A percentile compares a stretch with the other conserved stretches of the same genome.
Conservation (phyloP, 345 rosid species). For the Ceriops tagal region DNA sequence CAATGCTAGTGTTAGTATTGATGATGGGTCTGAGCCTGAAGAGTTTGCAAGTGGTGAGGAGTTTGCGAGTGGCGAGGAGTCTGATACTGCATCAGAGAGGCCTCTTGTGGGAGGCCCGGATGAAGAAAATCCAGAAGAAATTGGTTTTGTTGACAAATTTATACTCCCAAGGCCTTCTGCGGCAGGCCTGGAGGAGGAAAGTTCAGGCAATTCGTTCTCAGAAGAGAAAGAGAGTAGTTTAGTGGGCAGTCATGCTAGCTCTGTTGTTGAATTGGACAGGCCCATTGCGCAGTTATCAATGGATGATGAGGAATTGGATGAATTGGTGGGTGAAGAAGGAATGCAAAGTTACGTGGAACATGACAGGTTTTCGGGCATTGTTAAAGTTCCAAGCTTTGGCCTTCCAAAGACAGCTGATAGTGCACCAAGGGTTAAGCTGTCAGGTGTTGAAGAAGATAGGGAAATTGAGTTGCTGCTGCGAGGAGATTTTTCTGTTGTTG, state of each 20-base stretch:
- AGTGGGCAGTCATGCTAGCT: slow-evolving; percentile 5
- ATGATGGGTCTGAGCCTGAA: slow-evolving; percentile 35
- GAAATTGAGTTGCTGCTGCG: slow-evolving; percentile 13
- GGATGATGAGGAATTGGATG: slow-evolving; percentile 54
- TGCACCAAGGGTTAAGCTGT: slow-evolving; percentile 22
- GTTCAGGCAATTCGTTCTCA: background rate
- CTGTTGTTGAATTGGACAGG: slow-evolving; percentile 27
- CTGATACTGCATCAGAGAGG: slow-evolving; percentile 44
- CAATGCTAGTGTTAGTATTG: slow-evolving; percentile 24
- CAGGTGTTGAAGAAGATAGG: slow-evolving; percentile 20
- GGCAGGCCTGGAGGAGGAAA: slow-evolving; percentile 13
- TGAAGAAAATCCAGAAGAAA: slow-evolving; percentile 33
- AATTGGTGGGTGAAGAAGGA: slow-evolving; percentile 33
- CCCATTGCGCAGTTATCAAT: slow-evolving; percentile 63
- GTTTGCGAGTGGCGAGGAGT: slow-evolving; percentile 40
- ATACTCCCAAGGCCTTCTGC: slow-evolving; percentile 19
- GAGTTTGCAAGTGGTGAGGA: slow-evolving; percentile 33
- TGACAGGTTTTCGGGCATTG: slow-evolving; percentile 22
- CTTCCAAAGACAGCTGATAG: slow-evolving; percentile 15
- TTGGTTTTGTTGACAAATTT: slow-evolving; percentile 26
- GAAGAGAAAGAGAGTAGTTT: slow-evolving; percentile 8
- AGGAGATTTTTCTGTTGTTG: slow-evolving; percentile 7
- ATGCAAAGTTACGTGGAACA: slow-evolving; percentile 30
- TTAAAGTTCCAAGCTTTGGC: slow-evolving; percentile 28
- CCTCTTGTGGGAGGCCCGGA: slow-evolving; percentile 29